Evolutionary conservation across 441 rosid species (phyloP).

Genomic region (Sinapis alba): DNA sequence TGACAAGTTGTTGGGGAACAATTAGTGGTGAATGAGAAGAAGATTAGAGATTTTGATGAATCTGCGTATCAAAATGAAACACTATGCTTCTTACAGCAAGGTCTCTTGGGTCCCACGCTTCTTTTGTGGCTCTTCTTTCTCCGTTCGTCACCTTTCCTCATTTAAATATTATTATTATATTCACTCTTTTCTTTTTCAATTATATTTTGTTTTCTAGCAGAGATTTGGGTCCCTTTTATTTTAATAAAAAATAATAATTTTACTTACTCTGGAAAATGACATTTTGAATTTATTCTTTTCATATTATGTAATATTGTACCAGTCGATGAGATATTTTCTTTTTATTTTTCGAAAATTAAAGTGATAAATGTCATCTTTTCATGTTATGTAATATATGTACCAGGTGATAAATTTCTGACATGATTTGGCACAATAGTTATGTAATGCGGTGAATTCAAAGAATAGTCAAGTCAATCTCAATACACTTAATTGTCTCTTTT

Average conservation of each 20-base stretch:
- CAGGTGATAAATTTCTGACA: not conserved
- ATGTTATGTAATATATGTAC: not conserved
- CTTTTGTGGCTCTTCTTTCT: slow-evolving; percentile 40
- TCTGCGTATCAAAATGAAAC: slow-evolving; percentile 41
- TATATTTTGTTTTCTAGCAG: not conserved
- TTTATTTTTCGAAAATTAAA: not conserved
- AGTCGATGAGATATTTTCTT: slow-evolving; percentile 13
- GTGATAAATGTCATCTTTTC: not conserved
- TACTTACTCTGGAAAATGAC: not conserved
- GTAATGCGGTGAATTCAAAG: not conserved
- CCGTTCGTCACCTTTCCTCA: slow-evolving; percentile 8
- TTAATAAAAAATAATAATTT: not conserved
- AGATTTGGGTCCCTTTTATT: not conserved
- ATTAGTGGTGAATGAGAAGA: slow-evolving; percentile 41
- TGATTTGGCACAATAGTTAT: not conserved
- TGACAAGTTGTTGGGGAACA: not conserved
- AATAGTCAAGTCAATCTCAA: not conserved
- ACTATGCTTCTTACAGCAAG: slow-evolving; percentile 41
- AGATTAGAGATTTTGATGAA: slow-evolving; percentile 43
- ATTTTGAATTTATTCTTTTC: not conserved
- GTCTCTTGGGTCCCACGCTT: slow-evolving; percentile 39
- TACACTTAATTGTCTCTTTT: not conserved
- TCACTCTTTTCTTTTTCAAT: not conserved
- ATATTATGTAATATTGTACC: slow-evolving; percentile 3
- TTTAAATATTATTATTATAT: slow-evolving; percentile 18